Evolutionary conservation across 75 land plant species (phyloP).

Genomic region (Larix kaempferi): DNA sequence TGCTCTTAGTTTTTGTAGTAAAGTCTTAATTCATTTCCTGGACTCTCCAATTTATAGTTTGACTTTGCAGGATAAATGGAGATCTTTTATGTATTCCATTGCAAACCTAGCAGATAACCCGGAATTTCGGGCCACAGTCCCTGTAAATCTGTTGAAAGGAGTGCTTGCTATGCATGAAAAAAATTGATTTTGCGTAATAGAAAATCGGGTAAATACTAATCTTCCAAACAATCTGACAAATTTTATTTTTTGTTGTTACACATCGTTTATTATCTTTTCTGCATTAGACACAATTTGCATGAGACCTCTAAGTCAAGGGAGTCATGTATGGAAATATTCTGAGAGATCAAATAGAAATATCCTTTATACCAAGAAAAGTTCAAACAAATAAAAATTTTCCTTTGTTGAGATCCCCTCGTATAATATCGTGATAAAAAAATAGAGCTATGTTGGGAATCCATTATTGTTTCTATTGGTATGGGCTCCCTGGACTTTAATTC

Average conservation of each 20-base stretch:
- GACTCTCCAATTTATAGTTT: background rate
- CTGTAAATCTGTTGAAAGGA: background rate
- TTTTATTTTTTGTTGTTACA: background rate
- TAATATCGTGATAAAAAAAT: background rate
- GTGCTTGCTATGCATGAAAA: background rate
- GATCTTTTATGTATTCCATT: background rate
- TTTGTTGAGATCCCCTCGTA: background rate
- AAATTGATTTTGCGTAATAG: background rate
- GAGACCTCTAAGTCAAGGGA: background rate
- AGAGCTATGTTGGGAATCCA: background rate
- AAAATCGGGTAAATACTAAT: background rate
- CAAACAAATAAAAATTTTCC: background rate
- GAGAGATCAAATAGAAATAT: background rate
- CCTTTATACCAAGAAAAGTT: no score
- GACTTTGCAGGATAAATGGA: conserved; percentile 6
- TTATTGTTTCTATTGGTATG: background rate
- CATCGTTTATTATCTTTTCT: background rate
- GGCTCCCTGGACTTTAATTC: background rate
- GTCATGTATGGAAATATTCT: background rate
- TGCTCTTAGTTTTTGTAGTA: background rate
- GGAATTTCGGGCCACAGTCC: background rate
- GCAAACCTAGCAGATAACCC: background rate
- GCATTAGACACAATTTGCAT: background rate
- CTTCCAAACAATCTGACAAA: background rate
- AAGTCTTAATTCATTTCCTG: background rate